A percentile compares a stretch with the other conserved stretches of the same genome.
Evolutionary conservation across 768 basidiomycete genomes (phyloP).

Genomic region (Suillus subalutaceus): DNA sequence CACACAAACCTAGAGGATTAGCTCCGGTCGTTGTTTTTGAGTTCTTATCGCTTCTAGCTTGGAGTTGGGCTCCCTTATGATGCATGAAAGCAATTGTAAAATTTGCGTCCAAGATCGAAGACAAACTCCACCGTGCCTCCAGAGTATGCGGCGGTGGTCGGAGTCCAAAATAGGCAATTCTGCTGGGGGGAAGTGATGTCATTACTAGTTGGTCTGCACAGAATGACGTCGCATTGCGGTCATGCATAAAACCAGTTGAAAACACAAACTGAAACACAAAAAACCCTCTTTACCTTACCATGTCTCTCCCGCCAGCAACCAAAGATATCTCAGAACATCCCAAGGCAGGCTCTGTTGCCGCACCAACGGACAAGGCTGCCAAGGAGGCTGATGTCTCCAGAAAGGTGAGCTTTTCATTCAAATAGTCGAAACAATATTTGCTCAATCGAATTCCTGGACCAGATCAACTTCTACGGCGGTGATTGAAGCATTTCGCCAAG

Average conservation of each 20-base stretch:
- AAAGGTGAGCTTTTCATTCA: constrained; percentile 47
- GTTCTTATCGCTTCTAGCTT: too few species aligned
- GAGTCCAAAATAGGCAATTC: not conserved
- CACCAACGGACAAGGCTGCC: constrained; percentile 59
- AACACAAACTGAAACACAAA: not conserved
- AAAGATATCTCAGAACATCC: constrained; percentile 68
- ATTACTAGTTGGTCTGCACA: not conserved
- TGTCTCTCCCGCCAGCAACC: constrained; percentile 67
- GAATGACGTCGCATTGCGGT: constrained; percentile 20
- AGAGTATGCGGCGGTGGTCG: not conserved
- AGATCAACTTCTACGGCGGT: constrained; percentile 82
- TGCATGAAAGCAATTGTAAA: too few species aligned
- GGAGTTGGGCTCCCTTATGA: too few species aligned
- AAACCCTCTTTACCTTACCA: constrained; percentile 28
- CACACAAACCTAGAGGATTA: too few species aligned
- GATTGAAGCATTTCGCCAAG: constrained; percentile 78
- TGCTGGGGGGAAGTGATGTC: not conserved
- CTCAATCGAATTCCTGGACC: not conserved
- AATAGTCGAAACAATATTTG: not conserved
- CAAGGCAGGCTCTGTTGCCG: constrained; percentile 58
- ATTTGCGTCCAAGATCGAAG: too few species aligned
- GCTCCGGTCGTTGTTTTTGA: too few species aligned
- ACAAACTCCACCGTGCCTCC: too few species aligned
- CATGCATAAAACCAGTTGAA: constrained; percentile 10
- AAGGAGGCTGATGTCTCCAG: constrained; percentile 80